These are phyloP conservation scores for Metschnikowia baotianmanensis DNA, from an alignment of 805 yeast genomes.

Conservation along the genomic window DNA sequence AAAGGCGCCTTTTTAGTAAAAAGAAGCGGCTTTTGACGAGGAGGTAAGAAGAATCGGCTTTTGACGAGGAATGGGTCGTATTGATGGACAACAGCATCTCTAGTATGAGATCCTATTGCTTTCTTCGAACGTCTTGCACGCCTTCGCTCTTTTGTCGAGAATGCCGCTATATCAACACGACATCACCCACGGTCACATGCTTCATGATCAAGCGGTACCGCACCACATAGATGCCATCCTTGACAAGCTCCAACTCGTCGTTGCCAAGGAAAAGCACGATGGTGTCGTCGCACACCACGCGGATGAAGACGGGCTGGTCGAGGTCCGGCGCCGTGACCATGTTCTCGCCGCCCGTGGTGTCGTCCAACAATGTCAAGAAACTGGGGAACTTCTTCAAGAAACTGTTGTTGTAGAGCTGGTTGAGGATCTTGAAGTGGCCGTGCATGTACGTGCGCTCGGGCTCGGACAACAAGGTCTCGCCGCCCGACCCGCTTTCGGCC, in stretches of 20 bases:
- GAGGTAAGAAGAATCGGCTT: too few relatives aligned
- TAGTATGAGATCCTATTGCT: too few relatives aligned
- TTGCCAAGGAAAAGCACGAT: constrained; percentile 27
- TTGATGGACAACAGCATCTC: too few relatives aligned
- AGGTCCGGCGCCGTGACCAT: constrained; percentile 83
- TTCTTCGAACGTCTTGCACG: too few relatives aligned
- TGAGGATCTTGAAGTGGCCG: constrained; percentile 59
- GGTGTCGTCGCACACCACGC: constrained; percentile 44
- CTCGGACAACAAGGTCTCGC: constrained; percentile 40
- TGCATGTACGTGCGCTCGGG: constrained; percentile 68
- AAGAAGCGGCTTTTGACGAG: too few relatives aligned
- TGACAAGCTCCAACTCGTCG: constrained; percentile 31
- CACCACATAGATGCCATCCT: constrained; percentile 73
- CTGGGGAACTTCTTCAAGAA: constrained; percentile 69
- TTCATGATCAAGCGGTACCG: constrained; percentile 49
- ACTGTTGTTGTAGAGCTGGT: constrained; percentile 62
- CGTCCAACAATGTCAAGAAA: constrained; percentile 71
- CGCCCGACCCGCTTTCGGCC: constrained; percentile 12
- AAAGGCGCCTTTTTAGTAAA: too few relatives aligned
- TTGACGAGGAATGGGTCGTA: too few relatives aligned
- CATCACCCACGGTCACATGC: constrained; percentile 38
- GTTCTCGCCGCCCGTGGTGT: constrained; percentile 51
- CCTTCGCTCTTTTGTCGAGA: background rate
- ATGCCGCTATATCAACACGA: constrained; percentile 30
- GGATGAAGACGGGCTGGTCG: constrained; percentile 73